A percentile compares a stretch with the other conserved stretches of the same genome.
phyloP scores from a whole-genome alignment of 2,329 filamentous ascomycete genomes.

The Microascus cirrosus region DNA sequence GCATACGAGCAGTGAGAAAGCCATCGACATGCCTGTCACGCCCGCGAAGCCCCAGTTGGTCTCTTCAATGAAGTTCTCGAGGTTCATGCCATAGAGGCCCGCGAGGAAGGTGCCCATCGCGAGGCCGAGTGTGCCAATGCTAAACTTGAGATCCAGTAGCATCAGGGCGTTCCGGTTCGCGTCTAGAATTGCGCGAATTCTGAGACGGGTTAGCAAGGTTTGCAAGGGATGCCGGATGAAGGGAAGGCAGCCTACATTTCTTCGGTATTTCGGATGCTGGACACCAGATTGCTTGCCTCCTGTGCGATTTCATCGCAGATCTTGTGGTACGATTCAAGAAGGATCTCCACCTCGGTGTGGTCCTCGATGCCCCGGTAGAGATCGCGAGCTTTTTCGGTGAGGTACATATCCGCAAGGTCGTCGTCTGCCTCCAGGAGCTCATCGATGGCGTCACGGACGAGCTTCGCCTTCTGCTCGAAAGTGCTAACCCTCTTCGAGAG shows the following conservation, averaged over 20 bases:
- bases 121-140: slow-evolving; percentile 86
- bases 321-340: slow-evolving; percentile 95
- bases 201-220: slow-evolving; percentile 19
- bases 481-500: slow-evolving; percentile 92
- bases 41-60: slow-evolving; percentile 74
- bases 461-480: slow-evolving; percentile 91
- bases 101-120: slow-evolving; percentile 91
- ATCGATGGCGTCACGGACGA: slow-evolving; percentile 90
- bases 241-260: slow-evolving; percentile 62
- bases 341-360: slow-evolving; percentile 93
- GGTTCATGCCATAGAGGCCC: slow-evolving; percentile 99
- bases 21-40: slow-evolving; percentile 59
- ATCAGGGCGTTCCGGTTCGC: slow-evolving; percentile 97
- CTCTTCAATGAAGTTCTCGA: slow-evolving; percentile 98
- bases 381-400: slow-evolving; percentile 77
- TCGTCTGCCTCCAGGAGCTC: slow-evolving; percentile 94
- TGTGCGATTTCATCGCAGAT: slow-evolving; percentile 97
- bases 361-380: slow-evolving; percentile 66
- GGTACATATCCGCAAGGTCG: slow-evolving; percentile 87
- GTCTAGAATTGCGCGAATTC: slow-evolving; percentile 91
- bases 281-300: slow-evolving; percentile 83
- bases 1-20: slow-evolving; percentile 68
- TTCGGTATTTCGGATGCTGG: slow-evolving; percentile 92
- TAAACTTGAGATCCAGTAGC: slow-evolving; percentile 93
- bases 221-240: not conserved